A percentile compares a stretch with the other conserved stretches of the same genome.
phyloP scores from a whole-genome alignment of 768 basidiomycete genomes.

The Aureoboletus auriporus region DNA sequence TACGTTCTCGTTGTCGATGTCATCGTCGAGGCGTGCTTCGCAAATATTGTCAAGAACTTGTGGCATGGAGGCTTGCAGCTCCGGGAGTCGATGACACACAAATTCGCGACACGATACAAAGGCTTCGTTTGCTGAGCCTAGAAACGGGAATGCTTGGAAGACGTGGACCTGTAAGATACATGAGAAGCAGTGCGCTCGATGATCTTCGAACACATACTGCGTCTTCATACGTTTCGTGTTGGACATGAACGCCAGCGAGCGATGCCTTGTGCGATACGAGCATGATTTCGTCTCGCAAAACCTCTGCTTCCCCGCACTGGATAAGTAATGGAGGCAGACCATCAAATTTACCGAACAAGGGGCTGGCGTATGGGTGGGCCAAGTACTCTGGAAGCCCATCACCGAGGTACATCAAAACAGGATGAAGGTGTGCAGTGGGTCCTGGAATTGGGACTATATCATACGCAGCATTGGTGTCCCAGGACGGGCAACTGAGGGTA shows the following conservation, averaged over 20 bases:
- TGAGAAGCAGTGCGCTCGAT: not conserved
- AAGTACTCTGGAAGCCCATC: slow-evolving; percentile 74
- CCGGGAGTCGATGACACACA: slow-evolving; percentile 55
- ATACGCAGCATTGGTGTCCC: slow-evolving; percentile 88
- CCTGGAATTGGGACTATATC: slow-evolving; percentile 77
- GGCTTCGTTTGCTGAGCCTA: slow-evolving; percentile 59
- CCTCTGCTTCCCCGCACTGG: slow-evolving; percentile 91
- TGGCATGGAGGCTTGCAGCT: slow-evolving; percentile 45
- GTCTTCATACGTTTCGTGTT: slow-evolving; percentile 89
- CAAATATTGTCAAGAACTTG: slow-evolving; percentile 50
- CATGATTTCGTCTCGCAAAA: slow-evolving; percentile 90
- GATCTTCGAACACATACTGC: slow-evolving; percentile 50
- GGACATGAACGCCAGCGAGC: slow-evolving; percentile 78
- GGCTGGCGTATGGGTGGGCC: slow-evolving; percentile 95
- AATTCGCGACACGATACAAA: slow-evolving; percentile 71
- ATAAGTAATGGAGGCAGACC: slow-evolving; percentile 89
- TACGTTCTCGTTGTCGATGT: slow-evolving; percentile 64
- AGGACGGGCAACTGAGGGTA: slow-evolving; percentile 97
- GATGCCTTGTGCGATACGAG: slow-evolving; percentile 92
- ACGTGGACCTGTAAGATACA: slow-evolving; percentile 65
- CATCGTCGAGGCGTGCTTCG: slow-evolving; percentile 60
- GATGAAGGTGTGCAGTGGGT: slow-evolving; percentile 82
- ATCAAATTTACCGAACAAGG: slow-evolving; percentile 84
- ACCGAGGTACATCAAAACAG: slow-evolving; percentile 91
- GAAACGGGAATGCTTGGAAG: slow-evolving; percentile 85